Evolutionary conservation across 2,329 filamentous ascomycete species (phyloP), one percentile per base, ranked within the genome.

Genomic region (Xylaria arbuscula): DNA sequence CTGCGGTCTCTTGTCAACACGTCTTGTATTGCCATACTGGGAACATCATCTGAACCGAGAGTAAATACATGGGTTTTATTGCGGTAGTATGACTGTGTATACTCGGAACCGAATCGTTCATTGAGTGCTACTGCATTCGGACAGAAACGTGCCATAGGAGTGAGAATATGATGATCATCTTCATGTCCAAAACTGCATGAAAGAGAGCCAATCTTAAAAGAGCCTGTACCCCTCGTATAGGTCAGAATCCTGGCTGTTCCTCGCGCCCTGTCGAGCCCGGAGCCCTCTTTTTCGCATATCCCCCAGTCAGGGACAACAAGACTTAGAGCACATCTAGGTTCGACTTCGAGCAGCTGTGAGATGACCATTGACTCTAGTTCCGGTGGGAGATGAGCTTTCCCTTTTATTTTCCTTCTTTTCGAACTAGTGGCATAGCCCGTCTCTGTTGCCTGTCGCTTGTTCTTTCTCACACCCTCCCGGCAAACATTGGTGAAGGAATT

Each of bases 241-340:
- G 70, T 76, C 17, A 73, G 67, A 19, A 76, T 36, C 36, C 72
- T 67, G 4, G 64, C 69, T 1, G 50, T n/a, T 2, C 66, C 55
- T 15, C 60, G 34, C 1, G n/a, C 19, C 19, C 51, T 47, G 7
- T 73, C 67, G 5, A 61, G 24, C 6, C 28, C 10, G 1, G 69
- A 53, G 19, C 54, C 60, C 47, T 65, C 53, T 56, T 54, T 50
- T 28, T 51, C 47, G 40, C 73, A 75, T 1, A 72, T 42, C 0
- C 56, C 56, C 74, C 75, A 76, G n/a, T 76, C 75, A 0, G 74
- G 74, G 8, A 73, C 73, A 3, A 75, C 36, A 15, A 76, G 59
- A 40, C 72, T 56, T 0, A 77, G 55, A n/a, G 67, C 74, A 40
- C 75, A 77, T 13, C 17, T 57, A 3, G 57, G 64, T 22, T 63